A percentile compares a stretch with the other conserved stretches of the same genome.
phyloP scores from a whole-genome alignment of 306 rosid species.

The Trifolium fragiferum region DNA sequence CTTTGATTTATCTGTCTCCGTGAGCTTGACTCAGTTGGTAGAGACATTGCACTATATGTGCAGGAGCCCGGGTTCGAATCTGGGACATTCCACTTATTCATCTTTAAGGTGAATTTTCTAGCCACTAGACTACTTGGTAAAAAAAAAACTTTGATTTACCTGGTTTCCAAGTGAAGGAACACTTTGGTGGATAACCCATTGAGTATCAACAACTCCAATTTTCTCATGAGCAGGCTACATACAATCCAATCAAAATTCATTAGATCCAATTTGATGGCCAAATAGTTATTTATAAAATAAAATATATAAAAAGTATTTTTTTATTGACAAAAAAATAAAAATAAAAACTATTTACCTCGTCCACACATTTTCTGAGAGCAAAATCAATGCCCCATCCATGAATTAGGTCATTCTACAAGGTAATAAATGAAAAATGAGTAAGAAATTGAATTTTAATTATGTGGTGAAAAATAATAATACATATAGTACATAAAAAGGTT shows the following conservation, averaged over 20 bases:
- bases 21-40: too few relatives aligned
- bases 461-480: neutral
- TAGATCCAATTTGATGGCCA: neutral
- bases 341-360: slow-evolving; percentile 46
- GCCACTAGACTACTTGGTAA: too few relatives aligned
- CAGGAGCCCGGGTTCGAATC: too few relatives aligned
- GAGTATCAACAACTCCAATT: slow-evolving; percentile 91
- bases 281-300: neutral
- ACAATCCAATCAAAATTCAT: slow-evolving; percentile 34
- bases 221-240: slow-evolving; percentile 75
- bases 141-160: too few relatives aligned
- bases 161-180: slow-evolving; percentile 89
- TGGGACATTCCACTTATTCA: too few relatives aligned
- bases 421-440: neutral
- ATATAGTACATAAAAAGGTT: neutral
- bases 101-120: too few relatives aligned
- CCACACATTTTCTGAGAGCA: slow-evolving; percentile 78
- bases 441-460: too few relatives aligned
- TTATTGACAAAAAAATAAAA: neutral
- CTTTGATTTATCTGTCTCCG: too few relatives aligned
- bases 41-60: too few relatives aligned
- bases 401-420: slow-evolving; percentile 76
- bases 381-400: slow-evolving; percentile 99
- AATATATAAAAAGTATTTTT: neutral
- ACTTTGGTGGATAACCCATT: slow-evolving; percentile 86